phyloP scores from a whole-genome alignment of 192 early-diverging fungal genomes.

The Mortierella claussenii region DNA sequence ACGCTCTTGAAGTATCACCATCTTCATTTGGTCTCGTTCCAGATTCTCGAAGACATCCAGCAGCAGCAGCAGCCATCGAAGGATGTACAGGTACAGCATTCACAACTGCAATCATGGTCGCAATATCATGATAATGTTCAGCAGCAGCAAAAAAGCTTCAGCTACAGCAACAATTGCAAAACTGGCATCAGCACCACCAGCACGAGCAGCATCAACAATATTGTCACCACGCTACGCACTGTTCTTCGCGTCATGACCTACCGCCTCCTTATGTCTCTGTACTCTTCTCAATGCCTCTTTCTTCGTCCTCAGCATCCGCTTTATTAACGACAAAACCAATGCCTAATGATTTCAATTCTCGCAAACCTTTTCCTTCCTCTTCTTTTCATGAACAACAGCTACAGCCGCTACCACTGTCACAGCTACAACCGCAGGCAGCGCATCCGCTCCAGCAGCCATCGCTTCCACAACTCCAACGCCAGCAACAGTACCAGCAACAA shows the following conservation, averaged over 20 bases:
- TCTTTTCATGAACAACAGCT: too few relatives aligned
- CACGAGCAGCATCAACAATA: background rate
- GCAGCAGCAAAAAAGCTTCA: too few relatives aligned
- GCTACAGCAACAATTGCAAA: background rate
- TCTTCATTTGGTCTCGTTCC: conserved; percentile 26
- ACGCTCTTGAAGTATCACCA: conserved; percentile 21
- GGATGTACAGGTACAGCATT: background rate
- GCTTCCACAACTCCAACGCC: background rate
- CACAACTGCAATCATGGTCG: background rate
- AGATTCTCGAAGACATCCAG: conserved; percentile 13
- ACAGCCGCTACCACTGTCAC: too few relatives aligned
- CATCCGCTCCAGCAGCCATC: background rate
- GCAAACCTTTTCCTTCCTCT: too few relatives aligned
- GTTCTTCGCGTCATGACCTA: too few relatives aligned
- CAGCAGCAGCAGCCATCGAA: background rate
- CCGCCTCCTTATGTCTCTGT: too few relatives aligned
- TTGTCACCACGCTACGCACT: too few relatives aligned
- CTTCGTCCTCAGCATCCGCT: too few relatives aligned
- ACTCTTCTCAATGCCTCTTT: too few relatives aligned
- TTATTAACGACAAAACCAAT: too few relatives aligned
- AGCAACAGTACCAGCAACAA: conserved; percentile 2
- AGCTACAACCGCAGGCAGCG: background rate
- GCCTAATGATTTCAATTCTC: too few relatives aligned
- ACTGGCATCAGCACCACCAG: conserved; percentile 7
- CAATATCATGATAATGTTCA: background rate